Base-by-base conservation (phyloP, 768 basidiomycete species). In the Auriculariales sp. region DNA sequence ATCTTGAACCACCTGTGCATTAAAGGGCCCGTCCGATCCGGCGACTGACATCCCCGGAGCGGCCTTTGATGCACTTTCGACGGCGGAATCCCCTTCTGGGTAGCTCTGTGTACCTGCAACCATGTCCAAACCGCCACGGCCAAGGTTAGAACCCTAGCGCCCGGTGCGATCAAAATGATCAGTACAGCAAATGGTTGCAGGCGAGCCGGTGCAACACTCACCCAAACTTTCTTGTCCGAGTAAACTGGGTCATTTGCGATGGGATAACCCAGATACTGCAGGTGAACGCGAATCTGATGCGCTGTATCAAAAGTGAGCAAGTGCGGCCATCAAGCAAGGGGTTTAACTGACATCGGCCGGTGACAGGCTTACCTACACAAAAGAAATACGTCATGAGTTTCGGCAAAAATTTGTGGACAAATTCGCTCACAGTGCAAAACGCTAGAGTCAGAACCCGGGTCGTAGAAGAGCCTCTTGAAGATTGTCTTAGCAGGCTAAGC, bases 241-340 rank as follows among this genome's bases (percentile, higher is more conserved):
- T 99, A 99, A 2, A 98, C 74, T 2, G 92, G 88, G 56, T 98
- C 95, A 61, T 99, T 98, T 10, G 89, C 87, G 54, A 99, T 91
- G 0, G 95, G 84, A 60, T 87, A 70, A 1, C 94, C 95, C 50
- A 99, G 77, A 64, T 75, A 97, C 64, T 98, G 95, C 2, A 99
- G 74, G 60, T 99, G 95, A 3, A 99, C 94, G 46, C 95, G 77
- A 51, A 98, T 87, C 64, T 99, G 95, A 66, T 99, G 95, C 0
- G 95, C 92, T 95, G 46, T 17, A 55, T 35, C n/a, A n/a, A n/a
- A n/a, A n/a, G n/a, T n/a, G 51, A 57, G 47, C 12, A 34, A 50
- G 39, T 11, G 48, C 28, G 7, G 29, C 28, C 11, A 35, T 53
- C 17, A 28, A 5, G 22, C 19, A 19, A 22, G 27, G 17, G 46